Base-by-base conservation (phyloP, 176 grass and related monocot genomes). In the Luzula sylvatica region DNA sequence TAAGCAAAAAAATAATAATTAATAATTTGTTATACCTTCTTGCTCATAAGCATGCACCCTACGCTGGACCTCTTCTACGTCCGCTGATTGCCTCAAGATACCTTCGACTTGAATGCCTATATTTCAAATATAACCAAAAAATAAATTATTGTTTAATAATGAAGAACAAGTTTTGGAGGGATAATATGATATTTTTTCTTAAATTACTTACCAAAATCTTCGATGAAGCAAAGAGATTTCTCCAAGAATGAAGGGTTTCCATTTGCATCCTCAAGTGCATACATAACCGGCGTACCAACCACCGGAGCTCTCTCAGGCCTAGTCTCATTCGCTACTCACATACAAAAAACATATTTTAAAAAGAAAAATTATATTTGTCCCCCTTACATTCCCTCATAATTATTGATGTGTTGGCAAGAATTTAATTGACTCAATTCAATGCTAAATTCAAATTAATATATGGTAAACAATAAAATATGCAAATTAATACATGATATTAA, bases 31-130 rank as follows among this genome's bases (percentile, higher is more conserved):
- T n/a, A 63, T 60, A 65, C 65, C 13, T 90, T 85, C 92, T 53
- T 90, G 87, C 73, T 98, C 92, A 54, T 98, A 98, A 69, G 89
- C 81, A 26, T 26, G 68, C 72, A 98, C 52, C 82, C 92, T 83
- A 46, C 78, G 71, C 59, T 90, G 80, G 58, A 98, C 92, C 76
- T 98, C 92, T 98, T 98, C 92, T 65, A 98, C 92, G 61, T 98
- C 92, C 78, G 92, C 92, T 62, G 92, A 98, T 58, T 98, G 92
- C 26, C 92, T 75, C 46, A 98, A 78, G 50, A 98, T 75, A 47
- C 92, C 92, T 82, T 98, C 92, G 66, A 90, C 81, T 73, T 98
- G 89, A 65, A 80, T 57, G 54, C 92, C 92, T 98, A 70, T 24
- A 79, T 72, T 25, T 67, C 48, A 44, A 45, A 64, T 5, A 64